Evolutionary conservation across 2,329 filamentous ascomycete species (phyloP), one percentile per base, ranked within the genome.

Genomic region (Scorias spongiosa): DNA sequence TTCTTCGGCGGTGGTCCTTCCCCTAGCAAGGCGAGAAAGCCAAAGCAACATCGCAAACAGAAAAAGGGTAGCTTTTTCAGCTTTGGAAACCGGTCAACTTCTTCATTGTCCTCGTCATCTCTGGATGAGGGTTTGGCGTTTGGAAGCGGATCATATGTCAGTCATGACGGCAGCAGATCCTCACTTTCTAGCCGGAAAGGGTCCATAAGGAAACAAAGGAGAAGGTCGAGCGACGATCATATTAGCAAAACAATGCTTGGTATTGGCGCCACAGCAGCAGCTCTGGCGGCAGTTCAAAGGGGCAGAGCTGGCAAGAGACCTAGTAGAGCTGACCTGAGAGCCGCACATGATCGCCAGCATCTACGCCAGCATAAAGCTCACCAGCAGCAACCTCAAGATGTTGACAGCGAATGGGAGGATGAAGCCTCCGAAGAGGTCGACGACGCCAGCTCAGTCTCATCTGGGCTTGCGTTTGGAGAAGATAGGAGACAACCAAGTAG

Each of bases 381-480:
- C 3, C 32, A 36, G 32, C 12, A 36, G 32, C 32, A 36, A 28
- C 53, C 55, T 28, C 53, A 48, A 39, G 49, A 55, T 14, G 64
- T 62, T 17, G 68, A 71, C 18, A 73, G 75, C 17, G 72, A 63
- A 15, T 79, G 75, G 75, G 71, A 76, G 49, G 74, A 75, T 48
- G 68, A 60, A 48, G 45, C 57, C 9, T 53, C 69, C n/a, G 70
- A 71, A 40, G 73, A 73, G 28, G 70, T 69, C 17, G 71, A 72
- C 37, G 68, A 71, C 38, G 64, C 65, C n/a, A 69, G 65, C 29
- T 76, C 71, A 56, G 63, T 70, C 40, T 70, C 73, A 51, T 74
- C 71, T 28, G 75, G 63, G 20, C 67, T 83, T 43, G 77, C 78
- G 1, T 83, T 79, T 52, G 79, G 78, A 37, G 69, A 62, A 29